Conservation (phyloP, 1,139 yeast species). For the Blastobotrys aristatus region DNA sequence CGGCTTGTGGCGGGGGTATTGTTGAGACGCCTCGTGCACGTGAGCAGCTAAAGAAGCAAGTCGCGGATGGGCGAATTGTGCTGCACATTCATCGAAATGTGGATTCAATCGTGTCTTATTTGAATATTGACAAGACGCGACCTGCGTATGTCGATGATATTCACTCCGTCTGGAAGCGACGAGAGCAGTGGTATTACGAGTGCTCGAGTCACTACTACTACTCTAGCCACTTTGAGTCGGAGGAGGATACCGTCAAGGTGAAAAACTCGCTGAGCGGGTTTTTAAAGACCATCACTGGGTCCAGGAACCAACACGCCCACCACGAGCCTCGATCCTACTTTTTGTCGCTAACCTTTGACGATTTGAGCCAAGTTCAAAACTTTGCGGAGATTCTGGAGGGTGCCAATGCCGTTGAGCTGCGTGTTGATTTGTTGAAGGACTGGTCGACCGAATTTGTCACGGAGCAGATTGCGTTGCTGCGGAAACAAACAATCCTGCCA, state of each 20-base stretch:
- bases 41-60: conserved; percentile 50
- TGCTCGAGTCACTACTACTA: conserved; percentile 77
- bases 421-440: conserved; percentile 65
- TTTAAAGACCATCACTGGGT: conserved; percentile 61
- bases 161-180: conserved; percentile 72
- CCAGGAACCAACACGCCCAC: conserved; percentile 37
- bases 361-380: conserved; percentile 36
- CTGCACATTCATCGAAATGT: conserved; percentile 87
- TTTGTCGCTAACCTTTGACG: conserved; percentile 63
- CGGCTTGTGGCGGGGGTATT: conserved; percentile 96
- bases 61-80: conserved; percentile 62
- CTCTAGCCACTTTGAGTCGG: conserved; percentile 63
- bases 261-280: conserved; percentile 56
- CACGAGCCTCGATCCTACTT: conserved; percentile 53
- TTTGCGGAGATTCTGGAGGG: conserved; percentile 58
- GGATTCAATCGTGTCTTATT: conserved; percentile 69
- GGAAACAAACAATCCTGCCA: conserved; percentile 64
- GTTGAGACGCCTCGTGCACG: conserved; percentile 77
- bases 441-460: conserved; percentile 48
- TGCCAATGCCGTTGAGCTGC: conserved; percentile 73
- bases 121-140: conserved; percentile 71
- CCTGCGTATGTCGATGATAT: conserved; percentile 82
- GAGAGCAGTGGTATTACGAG: conserved; percentile 74
- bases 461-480: conserved; percentile 65
- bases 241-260: conserved; percentile 52